Base-by-base conservation (phyloP, 805 yeast genomes). In the Starmerella riodocensis region DNA sequence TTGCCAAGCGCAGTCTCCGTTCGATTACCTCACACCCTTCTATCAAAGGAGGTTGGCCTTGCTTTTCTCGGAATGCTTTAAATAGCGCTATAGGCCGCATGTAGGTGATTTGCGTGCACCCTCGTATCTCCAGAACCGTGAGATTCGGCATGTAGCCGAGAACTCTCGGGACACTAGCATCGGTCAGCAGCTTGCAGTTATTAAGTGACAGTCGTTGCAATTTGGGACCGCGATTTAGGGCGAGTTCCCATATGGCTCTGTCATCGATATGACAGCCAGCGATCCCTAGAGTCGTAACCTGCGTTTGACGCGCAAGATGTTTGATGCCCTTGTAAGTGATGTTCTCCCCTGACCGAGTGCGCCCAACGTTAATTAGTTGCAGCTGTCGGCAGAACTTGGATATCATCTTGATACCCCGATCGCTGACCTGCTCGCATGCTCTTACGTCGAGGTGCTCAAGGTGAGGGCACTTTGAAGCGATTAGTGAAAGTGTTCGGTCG, bases 231-330 rank as follows among this genome's bases (percentile, higher is more conserved):
- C 73, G 60, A 37, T 64, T 56, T 14, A 69, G 57, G 0, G 85
- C 84, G 25, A 86, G 59, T 51, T 79, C 86, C 93, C 94, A 83
- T 13, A 86, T 62, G 4, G 81, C 67, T 31, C 73, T 66, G 60
- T 86, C 94, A 6, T 81, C 73, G 16, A 86, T 69, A 32, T 71
- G 65, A 57, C 94, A 83, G 6, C 97, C 97, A 0, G 96, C 94
- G 17, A 84, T 62, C 0, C 96, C 96, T 32, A 86, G 62, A 0
- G 95, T 84, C 32, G 67, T 64, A 33, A 78, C 65, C 17, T 61
- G 55, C 39, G 84, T 76, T 49, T 71, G 70, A 26, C 64, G 63
- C 8, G 75, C 70, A 21, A 85, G 59, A 12, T 69, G 67, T 12
- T 70, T 61, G 20, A 85, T 56, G 6, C 91, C 73, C 27, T 70